phyloP scores from a whole-genome alignment of 306 rosid species.

The Sindora glabra region DNA sequence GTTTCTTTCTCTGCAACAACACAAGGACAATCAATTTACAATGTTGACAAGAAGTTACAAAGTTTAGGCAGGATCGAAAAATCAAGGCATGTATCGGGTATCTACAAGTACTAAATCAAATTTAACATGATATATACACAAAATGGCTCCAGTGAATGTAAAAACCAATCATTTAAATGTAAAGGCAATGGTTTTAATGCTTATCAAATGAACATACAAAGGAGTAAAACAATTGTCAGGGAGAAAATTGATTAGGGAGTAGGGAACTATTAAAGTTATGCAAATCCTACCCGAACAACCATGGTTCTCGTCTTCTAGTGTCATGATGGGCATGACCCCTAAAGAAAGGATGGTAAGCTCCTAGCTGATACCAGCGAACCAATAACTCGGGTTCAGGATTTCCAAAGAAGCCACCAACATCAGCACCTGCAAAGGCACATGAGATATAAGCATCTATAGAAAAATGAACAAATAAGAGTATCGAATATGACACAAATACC shows the following conservation, averaged over 20 bases:
- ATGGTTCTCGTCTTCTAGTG: constrained; percentile 95
- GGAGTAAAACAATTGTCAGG: no score
- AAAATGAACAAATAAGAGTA: constrained; percentile 24
- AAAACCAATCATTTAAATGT: no score
- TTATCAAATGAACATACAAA: no score
- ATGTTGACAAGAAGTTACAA: constrained; percentile 4
- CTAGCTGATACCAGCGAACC: constrained; percentile 95
- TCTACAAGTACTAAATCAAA: no score
- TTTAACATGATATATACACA: no score
- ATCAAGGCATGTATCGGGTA: no score
- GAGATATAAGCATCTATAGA: constrained; percentile 9
- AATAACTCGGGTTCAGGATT: constrained; percentile 90
- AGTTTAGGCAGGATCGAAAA: neutral
- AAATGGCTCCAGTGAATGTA: no score
- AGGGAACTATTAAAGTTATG: constrained; percentile 4
- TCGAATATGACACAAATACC: neutral
- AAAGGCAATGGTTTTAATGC: no score
- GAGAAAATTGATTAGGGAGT: no score
- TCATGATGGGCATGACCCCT: constrained; percentile 97
- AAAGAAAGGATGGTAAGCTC: constrained; percentile 89
- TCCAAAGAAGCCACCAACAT: constrained; percentile 95
- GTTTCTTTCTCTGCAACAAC: constrained; percentile 63
- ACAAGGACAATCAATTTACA: constrained; percentile 6
- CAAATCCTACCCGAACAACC: constrained; percentile 87
- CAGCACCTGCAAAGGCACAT: constrained; percentile 65